Base-by-base conservation (phyloP, 805 yeast species). In the Ogataea trehalophila region DNA sequence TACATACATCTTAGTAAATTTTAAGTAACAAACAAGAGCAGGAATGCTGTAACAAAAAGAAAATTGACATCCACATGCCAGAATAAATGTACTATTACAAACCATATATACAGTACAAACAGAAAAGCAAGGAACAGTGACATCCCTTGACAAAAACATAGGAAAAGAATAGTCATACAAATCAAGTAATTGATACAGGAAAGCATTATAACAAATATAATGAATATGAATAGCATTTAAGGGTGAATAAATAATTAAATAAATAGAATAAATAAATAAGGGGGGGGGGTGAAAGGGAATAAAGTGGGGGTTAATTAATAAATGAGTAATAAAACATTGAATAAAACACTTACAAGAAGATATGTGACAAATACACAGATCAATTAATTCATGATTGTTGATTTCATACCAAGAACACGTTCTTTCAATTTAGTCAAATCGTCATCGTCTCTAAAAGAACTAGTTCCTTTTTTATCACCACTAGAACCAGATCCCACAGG, bases 341-440 rank as follows among this genome's bases (percentile, higher is more conserved):
- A 11, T 26, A 26, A 11, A 26, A 26, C 31, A 26, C 31, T 20
- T 20, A 20, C 20, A 20, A 20, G 20, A 3, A 26, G 31, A 26
- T 3, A 26, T 6, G n/a, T n/a, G n/a, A 3, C 4, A 26, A 9
- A 9, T 26, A 26, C 31, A 26, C 9, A 26, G 4, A 26, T 26
- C 4, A 20, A 8, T 26, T 26, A 26, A 9, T 26, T 26, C 31
- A 26, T 51, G 23, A 52, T 52, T 6, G 61, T 42, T 29, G 63
- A 49, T 46, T 60, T 65, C 53, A 65, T 45, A 42, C 55, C 63
- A 44, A 63, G 37, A 22, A 65, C 66, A 34, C 56, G 59, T 45
- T 59, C 65, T 40, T 60, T 61, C 45, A 65, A 48, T 38, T 58
- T 58, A 35, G 45, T 54, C 37, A 65, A 52, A 48, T 65, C 69